A percentile compares a stretch with the other conserved stretches of the same genome.
phyloP scores from a whole-genome alignment of 2,329 filamentous ascomycete genomes.

The Waltergamsia citrina region DNA sequence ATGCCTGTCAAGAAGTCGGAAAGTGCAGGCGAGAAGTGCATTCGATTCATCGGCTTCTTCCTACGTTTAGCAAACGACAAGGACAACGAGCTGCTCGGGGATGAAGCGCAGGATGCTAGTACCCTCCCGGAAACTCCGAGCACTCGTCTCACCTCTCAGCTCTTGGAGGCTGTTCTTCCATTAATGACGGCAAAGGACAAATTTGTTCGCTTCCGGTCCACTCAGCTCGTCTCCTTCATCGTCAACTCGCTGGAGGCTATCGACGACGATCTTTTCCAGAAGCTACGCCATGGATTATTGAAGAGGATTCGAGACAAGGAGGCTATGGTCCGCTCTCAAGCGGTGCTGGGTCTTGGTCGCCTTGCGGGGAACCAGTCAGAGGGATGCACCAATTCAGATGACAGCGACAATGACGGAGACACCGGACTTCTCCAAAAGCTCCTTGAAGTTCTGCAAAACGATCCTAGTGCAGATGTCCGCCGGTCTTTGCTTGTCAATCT shows the following conservation, averaged over 20 bases:
- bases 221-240: slow-evolving; percentile 82
- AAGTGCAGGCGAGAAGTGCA: slow-evolving; percentile 71
- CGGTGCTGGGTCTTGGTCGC: slow-evolving; percentile 79
- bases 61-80: slow-evolving; percentile 62
- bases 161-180: slow-evolving; percentile 66
- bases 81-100: slow-evolving; percentile 58
- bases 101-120: slow-evolving; percentile 58
- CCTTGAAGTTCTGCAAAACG: slow-evolving; percentile 82
- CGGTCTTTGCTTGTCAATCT: slow-evolving; percentile 82
- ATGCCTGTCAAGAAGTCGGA: slow-evolving; percentile 90
- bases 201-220: slow-evolving; percentile 78
- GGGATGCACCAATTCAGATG: slow-evolving; percentile 59
- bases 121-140: slow-evolving; percentile 75
- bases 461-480: slow-evolving; percentile 87
- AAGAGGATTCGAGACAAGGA: slow-evolving; percentile 92
- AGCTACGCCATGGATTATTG: slow-evolving; percentile 68
- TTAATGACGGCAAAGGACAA: slow-evolving; percentile 87
- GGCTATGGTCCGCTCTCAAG: slow-evolving; percentile 82
- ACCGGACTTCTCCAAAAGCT: slow-evolving; percentile 73
- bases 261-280: slow-evolving; percentile 83
- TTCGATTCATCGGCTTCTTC: slow-evolving; percentile 84
- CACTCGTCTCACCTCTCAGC: slow-evolving; percentile 63
- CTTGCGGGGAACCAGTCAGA: slow-evolving; percentile 72
- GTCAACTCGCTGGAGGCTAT: slow-evolving; percentile 89
- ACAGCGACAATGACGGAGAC: slow-evolving; percentile 52